These are phyloP conservation scores for Stephanodiscus triporus DNA, from an alignment of 108 stramenopile species.

Conservation along the genomic window DNA sequence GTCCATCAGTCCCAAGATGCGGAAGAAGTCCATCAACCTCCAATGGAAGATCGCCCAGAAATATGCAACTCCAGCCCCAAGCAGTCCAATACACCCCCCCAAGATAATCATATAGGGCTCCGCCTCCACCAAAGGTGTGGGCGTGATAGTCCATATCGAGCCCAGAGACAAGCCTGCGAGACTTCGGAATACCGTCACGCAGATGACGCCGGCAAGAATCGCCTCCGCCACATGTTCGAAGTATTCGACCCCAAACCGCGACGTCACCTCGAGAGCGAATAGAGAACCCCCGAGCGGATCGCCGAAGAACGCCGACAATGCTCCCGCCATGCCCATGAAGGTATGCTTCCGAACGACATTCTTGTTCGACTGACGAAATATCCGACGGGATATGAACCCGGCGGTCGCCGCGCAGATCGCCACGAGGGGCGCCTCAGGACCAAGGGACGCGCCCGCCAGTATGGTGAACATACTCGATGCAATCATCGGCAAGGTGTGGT, in stretches of 20 bases:
- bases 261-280: constrained; percentile 68
- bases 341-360: constrained; percentile 72
- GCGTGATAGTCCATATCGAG: constrained; percentile 50
- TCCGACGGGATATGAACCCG: constrained; percentile 58
- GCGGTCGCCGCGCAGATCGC: constrained; percentile 63
- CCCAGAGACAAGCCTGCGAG: constrained; percentile 54
- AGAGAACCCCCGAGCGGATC: constrained; percentile 61
- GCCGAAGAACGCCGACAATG: constrained; percentile 73
- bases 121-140: constrained; percentile 28
- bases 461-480: constrained; percentile 64
- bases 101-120: constrained; percentile 38
- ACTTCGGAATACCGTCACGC: constrained; percentile 58
- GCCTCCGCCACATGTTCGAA: constrained; percentile 69
- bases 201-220: constrained; percentile 65
- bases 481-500: constrained; percentile 72
- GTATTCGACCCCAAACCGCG: constrained; percentile 71
- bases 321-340: constrained; percentile 72
- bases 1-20: constrained; percentile 45
- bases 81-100: constrained; percentile 57
- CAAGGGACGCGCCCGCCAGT: constrained; percentile 60
- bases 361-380: constrained; percentile 48
- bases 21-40: constrained; percentile 50
- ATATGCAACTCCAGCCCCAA: constrained; percentile 59
- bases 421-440: constrained; percentile 50
- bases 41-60: constrained; percentile 60